These are phyloP conservation scores for Viola pubescens DNA, from an alignment of 441 rosid species.

Conservation along the genomic window DNA sequence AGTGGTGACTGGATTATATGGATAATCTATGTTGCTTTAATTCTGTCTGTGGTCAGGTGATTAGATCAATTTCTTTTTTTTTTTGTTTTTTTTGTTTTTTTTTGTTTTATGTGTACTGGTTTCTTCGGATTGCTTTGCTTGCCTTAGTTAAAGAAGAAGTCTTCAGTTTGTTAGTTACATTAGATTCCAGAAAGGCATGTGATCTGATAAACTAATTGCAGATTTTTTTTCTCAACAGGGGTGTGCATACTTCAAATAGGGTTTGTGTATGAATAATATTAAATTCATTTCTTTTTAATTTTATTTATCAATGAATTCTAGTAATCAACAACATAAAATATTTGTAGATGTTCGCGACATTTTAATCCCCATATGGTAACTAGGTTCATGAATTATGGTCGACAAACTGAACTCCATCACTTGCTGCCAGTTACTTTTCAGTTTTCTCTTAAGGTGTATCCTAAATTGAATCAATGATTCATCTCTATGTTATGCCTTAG, in stretches of 20 bases:
- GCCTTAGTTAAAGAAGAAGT: neutral
- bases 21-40: constrained; percentile 40
- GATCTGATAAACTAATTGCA: neutral
- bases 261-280: neutral
- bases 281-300: too few species aligned
- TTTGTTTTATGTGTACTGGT: neutral
- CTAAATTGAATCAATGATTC: too few species aligned
- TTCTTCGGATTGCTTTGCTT: neutral
- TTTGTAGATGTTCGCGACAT: too few species aligned
- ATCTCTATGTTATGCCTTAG: too few species aligned
- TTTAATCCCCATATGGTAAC: too few species aligned
- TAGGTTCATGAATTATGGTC: too few species aligned
- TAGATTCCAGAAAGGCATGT: neutral
- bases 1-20: constrained; percentile 25
- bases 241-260: neutral
- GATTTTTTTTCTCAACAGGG: neutral
- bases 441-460: too few species aligned
- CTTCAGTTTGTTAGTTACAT: neutral
- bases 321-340: too few species aligned
- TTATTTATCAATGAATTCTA: too few species aligned
- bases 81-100: neutral
- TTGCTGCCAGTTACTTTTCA: too few species aligned
- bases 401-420: too few species aligned
- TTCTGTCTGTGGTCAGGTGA: constrained; percentile 17
- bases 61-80: neutral